Evolutionary conservation across 768 basidiomycete species (phyloP).

Genomic region (Boletus subcaerulescens): DNA sequence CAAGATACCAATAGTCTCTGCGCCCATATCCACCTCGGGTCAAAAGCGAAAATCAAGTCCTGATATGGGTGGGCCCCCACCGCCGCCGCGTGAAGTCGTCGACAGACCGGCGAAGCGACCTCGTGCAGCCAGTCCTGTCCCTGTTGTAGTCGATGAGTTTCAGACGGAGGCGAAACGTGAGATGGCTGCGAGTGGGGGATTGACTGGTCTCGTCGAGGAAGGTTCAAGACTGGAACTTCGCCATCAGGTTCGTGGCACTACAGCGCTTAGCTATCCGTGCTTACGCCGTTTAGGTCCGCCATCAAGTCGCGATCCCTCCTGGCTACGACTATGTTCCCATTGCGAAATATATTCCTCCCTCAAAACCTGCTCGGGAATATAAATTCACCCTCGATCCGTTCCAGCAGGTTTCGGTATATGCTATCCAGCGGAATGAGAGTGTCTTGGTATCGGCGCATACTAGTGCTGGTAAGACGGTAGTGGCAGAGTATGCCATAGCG

Average conservation of each 20-base stretch:
- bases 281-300: constrained; percentile 62
- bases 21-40: neutral
- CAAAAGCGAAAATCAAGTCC: constrained; percentile 28
- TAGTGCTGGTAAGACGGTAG: constrained; percentile 98
- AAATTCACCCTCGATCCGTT: constrained; percentile 98
- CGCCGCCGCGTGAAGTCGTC: constrained; percentile 27
- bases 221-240: constrained; percentile 71
- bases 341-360: constrained; percentile 83
- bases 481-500: constrained; percentile 99
- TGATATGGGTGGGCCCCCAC: constrained; percentile 3
- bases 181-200: constrained; percentile 82
- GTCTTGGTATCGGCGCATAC: constrained; percentile 98
- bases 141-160: constrained; percentile 89
- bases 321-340: constrained; percentile 91
- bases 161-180: constrained; percentile 93
- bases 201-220: constrained; percentile 69
- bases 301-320: constrained; percentile 94
- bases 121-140: constrained; percentile 60
- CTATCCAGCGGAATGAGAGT: constrained; percentile 96
- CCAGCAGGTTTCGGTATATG: constrained; percentile 90
- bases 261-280: neutral
- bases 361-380: constrained; percentile 89
- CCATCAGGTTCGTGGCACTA: constrained; percentile 56
- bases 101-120: constrained; percentile 50
- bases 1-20: neutral